phyloP scores from a whole-genome alignment of 768 basidiomycete species.

The Imleria badia region DNA sequence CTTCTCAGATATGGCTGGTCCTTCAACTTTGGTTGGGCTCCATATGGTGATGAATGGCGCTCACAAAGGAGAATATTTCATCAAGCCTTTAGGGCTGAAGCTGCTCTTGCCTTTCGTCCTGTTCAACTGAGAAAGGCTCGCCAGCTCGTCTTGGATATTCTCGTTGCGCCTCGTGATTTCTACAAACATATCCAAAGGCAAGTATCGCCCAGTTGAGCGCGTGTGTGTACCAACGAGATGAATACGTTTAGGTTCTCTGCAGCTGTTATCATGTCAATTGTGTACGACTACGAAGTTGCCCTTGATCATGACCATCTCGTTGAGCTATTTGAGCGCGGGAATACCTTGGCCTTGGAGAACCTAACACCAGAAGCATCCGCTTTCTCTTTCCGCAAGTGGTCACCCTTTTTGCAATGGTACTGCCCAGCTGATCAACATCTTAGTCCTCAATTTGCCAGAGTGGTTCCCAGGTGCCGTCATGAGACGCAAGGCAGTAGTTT shows the following conservation, averaged over 20 bases:
- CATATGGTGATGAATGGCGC: constrained; percentile 25
- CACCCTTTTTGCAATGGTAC: too few relatives aligned
- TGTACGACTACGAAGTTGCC: constrained; percentile 40
- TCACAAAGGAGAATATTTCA: constrained; percentile 24
- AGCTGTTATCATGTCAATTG: constrained; percentile 38
- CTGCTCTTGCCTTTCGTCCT: constrained; percentile 6
- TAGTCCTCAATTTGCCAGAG: constrained; percentile 24
- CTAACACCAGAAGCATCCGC: constrained; percentile 17
- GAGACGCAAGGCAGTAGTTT: constrained; percentile 19
- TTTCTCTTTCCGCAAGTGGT: constrained; percentile 24
- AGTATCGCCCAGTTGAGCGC: not conserved
- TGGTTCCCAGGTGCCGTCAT: constrained; percentile 30
- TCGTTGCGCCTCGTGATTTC: constrained; percentile 5
- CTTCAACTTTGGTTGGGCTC: constrained; percentile 15
- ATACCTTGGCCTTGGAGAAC: constrained; percentile 12
- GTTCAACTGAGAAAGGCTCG: constrained; percentile 20
- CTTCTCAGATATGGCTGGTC: constrained; percentile 20
- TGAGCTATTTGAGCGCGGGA: constrained; percentile 36
- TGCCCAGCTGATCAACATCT: not conserved
- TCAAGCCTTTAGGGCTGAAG: constrained; percentile 24
- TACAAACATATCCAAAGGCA: constrained; percentile 9
- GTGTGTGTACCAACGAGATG: not conserved
- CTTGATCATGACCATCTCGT: constrained; percentile 39
- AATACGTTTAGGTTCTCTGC: constrained; percentile 30
- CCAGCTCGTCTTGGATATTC: constrained; percentile 16